Evolutionary conservation across 345 rosid species (phyloP), one percentile per base, ranked within the genome.

Genomic region (Angophora floribunda): DNA sequence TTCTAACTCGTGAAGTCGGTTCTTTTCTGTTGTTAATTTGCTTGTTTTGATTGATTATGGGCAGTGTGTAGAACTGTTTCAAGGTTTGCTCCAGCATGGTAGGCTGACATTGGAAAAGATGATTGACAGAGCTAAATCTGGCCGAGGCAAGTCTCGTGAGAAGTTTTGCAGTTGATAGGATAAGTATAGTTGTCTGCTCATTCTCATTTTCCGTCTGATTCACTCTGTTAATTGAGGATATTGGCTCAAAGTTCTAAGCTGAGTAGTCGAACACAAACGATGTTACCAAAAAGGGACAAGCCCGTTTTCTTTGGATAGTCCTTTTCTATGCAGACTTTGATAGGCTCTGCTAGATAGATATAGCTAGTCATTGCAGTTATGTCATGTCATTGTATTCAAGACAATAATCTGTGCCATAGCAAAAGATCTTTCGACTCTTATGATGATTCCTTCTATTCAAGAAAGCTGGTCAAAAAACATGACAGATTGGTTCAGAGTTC

Each of bases 1-100:
- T 8, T 9, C 79, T 70, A 86, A 87, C 84, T n/a, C 3, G 49
- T 78, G 52, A 45, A 19, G 59, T 86, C 49, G 67, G 24, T 8
- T 16, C 47, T 13, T 30, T 79, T 49, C n/a, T 26, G 75, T 41
- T 53, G 75, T 75, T 41, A 52, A 80, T 47, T 87, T 41, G 10
- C 86, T 52, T 84, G 57, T 45, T 28, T 28, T 41, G 85, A 11
- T 53, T 90, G 85, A 87, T 28, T 32, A 88, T 91, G 88, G 87
- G 90, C 92, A 96, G 97, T 95, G 98, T 89, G 90, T 86, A n/a
- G 93, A 91, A 53, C 92, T 97, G 87, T 80, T 95, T 86, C 93
- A 95, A 90, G 99, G 94, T 87, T 93, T 97, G 92, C 95, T 97
- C 89, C 90, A 93, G 85, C 96, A 97, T 87, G 99, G 98, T 87